Base-by-base conservation (phyloP, 352 stramenopile genomes). In the Thalassiosira livingstoniorum region DNA sequence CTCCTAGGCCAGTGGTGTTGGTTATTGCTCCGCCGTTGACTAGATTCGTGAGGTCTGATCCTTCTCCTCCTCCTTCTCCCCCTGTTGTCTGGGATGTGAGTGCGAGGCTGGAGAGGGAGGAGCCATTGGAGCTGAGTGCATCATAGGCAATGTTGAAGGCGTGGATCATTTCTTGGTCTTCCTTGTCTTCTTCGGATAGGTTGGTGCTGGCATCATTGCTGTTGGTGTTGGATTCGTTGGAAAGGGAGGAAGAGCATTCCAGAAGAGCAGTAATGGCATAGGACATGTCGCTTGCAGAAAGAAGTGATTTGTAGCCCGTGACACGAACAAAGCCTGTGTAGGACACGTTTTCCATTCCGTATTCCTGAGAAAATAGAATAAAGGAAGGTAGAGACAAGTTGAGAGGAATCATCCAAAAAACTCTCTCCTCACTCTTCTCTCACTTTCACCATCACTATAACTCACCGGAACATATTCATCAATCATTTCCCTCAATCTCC, bases 261-360 rank as follows among this genome's bases (percentile, higher is more conserved):
- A 99, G 89, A 23, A 99, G 89, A 21, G 97, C 97, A 66, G 97
- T 97, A 13, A 98, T 90, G 25, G 95, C 96, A 82, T 98, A 96
- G 0, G 98, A 97, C 27, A 98, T 95, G 83, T 99, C 97, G 37
- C 97, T 96, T 4, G 97, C 97, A 34, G 96, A 98, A 34, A 98
- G 72, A 39, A 98, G 92, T 67, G 97, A 98, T 78, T 98, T 95
- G 78, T 98, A 99, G 21, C 96, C 96, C 65, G 97, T 98, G 13
- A 97, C 93, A 2, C 96, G 95, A 81, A 97, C 94, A 78, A 99
- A 99, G 31, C 96, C 98, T 32, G 95, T 96, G 87, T 98, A 99
- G 39, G 98, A 97, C n/a, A 98, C 90, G 42, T 99, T 96, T 53
- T 97, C 92, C 11, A 99, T 89, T 29, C 95, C 96, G 83, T 98